A percentile compares a stretch with the other conserved stretches of the same genome.
Evolutionary conservation across 306 rosid genomes (phyloP).

Genomic region (Vigna unguiculata): DNA sequence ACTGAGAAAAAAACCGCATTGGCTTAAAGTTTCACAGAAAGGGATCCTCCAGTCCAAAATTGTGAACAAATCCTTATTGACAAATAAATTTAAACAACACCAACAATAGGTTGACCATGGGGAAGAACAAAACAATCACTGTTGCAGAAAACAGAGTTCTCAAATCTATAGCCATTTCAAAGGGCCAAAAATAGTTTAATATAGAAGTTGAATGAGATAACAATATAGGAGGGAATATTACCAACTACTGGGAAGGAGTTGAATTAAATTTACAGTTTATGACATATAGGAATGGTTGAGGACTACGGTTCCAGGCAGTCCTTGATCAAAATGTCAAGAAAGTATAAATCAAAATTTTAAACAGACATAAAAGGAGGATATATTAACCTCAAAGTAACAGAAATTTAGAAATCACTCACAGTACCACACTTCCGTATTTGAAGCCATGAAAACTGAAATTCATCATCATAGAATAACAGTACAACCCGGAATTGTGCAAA

Average conservation of each 20-base stretch:
- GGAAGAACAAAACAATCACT: constrained; percentile 21
- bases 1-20: constrained; percentile 21
- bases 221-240: background rate
- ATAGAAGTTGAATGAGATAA: constrained; percentile 8
- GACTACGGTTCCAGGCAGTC: constrained; percentile 11
- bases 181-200: constrained; percentile 10
- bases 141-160: background rate
- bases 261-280: background rate
- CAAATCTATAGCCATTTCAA: constrained; percentile 32
- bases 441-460: constrained; percentile 17
- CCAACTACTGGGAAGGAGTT: background rate
- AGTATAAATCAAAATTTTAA: constrained; percentile 1
- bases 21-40: constrained; percentile 32
- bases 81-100: constrained; percentile 11
- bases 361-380: background rate
- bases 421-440: background rate
- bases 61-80: constrained; percentile 26
- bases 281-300: constrained; percentile 13
- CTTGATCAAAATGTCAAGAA: constrained; percentile 17
- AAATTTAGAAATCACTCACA: constrained; percentile 24
- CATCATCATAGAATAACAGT: constrained; percentile 1
- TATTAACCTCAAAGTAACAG: constrained; percentile 3
- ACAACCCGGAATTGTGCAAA: background rate
- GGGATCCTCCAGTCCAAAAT: constrained; percentile 20
- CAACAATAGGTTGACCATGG: constrained; percentile 24